Percentiles rank a stretch among this genome's conserved stretches.
phyloP scores from a whole-genome alignment of 305 asterid species.

The Fraxinus sp. region DNA sequence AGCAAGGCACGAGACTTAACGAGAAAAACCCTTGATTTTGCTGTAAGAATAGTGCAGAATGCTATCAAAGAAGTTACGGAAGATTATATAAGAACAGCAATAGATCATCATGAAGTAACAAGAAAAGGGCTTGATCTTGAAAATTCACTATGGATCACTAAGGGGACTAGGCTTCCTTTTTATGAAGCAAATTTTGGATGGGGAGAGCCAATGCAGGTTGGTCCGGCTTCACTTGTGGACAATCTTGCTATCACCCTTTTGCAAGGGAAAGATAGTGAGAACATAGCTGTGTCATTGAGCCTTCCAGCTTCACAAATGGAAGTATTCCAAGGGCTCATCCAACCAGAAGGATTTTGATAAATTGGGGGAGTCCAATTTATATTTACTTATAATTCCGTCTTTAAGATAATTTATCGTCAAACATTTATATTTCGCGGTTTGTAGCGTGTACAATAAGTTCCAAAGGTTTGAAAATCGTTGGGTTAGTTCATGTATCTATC shows the following conservation, averaged over 20 bases:
- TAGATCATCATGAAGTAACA: constrained; percentile 28
- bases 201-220: constrained; percentile 30
- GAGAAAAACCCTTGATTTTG: constrained; percentile 18
- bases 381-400: background rate
- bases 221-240: constrained; percentile 22
- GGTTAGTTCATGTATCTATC: background rate
- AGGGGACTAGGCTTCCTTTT: constrained; percentile 34
- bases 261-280: constrained; percentile 19
- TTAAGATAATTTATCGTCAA: background rate
- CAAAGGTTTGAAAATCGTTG: background rate
- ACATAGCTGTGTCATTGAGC: constrained; percentile 24
- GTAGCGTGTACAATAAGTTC: background rate
- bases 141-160: constrained; percentile 23
- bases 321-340: constrained; percentile 22
- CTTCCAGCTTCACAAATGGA: constrained; percentile 33
- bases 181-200: constrained; percentile 30
- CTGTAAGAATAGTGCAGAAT: constrained; percentile 25
- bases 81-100: constrained; percentile 25
- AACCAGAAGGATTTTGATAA: background rate
- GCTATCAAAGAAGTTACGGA: constrained; percentile 27
- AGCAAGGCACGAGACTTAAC: constrained; percentile 19
- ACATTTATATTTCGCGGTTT: background rate
- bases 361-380: background rate
- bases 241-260: constrained; percentile 18
- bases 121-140: constrained; percentile 22